These are phyloP conservation scores for Botrytis byssoidea DNA, from an alignment of 2,329 filamentous ascomycete genomes.

Conservation along the genomic window DNA sequence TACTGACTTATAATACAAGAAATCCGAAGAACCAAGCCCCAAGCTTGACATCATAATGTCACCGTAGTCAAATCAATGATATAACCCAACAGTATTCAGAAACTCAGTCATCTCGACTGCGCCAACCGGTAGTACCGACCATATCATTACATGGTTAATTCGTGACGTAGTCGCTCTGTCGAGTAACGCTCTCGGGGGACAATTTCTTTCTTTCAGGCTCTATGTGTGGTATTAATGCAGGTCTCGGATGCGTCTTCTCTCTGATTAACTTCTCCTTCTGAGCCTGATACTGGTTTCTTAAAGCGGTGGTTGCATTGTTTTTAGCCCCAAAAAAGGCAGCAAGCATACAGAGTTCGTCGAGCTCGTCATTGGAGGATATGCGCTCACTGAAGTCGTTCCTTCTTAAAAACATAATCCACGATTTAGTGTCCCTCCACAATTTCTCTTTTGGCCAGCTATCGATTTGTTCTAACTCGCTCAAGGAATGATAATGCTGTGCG, in stretches of 20 bases:
- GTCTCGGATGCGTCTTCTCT: background rate
- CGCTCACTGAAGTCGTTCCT: background rate
- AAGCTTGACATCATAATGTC: background rate
- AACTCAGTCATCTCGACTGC: background rate
- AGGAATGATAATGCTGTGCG: background rate
- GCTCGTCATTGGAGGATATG: background rate
- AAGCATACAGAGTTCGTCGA: background rate
- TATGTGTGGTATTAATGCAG: background rate
- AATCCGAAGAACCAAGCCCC: background rate
- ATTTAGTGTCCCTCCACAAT: background rate
- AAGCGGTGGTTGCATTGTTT: background rate
- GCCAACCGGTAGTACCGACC: background rate
- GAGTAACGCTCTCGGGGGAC: background rate
- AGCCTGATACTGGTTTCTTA: background rate
- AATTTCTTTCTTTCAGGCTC: background rate
- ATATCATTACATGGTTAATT: background rate
- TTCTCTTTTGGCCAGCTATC: background rate
- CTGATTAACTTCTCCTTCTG: background rate
- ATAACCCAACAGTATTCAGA: no score
- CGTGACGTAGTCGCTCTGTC: background rate
- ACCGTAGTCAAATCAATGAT: background rate
- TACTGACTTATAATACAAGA: background rate
- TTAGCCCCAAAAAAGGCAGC: background rate
- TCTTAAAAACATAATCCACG: background rate
- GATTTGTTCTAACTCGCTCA: background rate